Base-by-base conservation (phyloP, 345 rosid species). In the Dipteronia dyeriana region DNA sequence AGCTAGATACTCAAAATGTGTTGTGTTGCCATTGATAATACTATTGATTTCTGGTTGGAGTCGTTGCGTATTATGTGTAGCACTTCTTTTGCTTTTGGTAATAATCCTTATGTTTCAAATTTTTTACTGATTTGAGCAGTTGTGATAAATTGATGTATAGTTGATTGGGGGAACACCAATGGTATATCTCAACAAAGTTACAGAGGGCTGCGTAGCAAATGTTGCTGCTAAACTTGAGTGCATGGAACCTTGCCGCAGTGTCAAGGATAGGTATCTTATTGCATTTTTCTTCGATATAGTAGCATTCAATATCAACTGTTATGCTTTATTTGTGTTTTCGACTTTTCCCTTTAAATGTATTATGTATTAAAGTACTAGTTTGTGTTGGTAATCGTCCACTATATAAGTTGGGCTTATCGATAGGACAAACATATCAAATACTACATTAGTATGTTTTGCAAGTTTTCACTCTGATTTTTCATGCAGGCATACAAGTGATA, bases 211-310 rank as follows among this genome's bases (percentile, higher is more conserved):
- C 59, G 85, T 88, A 3, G 98, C 96, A 12, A 88, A 93, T 66
- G 72, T 95, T 82, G 98, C 98, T 54, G 98, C 97, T 22, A 95
- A 95, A 81, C 98, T 95, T n/a, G 98, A 95, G 81, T 95, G 97
- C 69, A 91, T 95, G 99, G 95, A 95, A 79, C 98, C 97, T 29
- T 95, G 98, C 82, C 85, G 91, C 72, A 95, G 98, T 64, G 98
- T 92, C 78, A 95, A 95, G 72, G 98, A 93, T 79, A 90, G 99
- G 99, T 93, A 77, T 38, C 68, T 71, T 73, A 17, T 23, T 83
- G 38, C 70, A 59, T 71, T 61, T 11, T 31, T 31, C 51, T 57
- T 20, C 4, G 10, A 43, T 62, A 1, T 9, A 62, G 57, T 53
- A 23, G 65, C 34, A 62, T 77, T 39, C 5, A 1, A 5, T 19